These are phyloP conservation scores for Rhynchosporium secalis DNA, from an alignment of 2,329 filamentous ascomycete genomes.

Conservation along the genomic window DNA sequence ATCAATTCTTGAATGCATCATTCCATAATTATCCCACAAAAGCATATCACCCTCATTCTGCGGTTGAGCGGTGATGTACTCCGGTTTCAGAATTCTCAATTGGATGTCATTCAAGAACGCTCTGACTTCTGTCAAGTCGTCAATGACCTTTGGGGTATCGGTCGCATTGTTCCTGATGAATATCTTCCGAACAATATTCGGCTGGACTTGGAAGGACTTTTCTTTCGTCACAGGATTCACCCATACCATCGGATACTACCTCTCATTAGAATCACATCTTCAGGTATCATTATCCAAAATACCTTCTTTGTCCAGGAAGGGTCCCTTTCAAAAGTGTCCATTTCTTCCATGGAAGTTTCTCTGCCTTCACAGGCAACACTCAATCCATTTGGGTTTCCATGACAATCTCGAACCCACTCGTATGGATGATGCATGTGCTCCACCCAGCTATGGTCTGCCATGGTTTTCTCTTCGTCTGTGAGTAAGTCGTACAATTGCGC, in stretches of 20 bases:
- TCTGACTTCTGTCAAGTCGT: slow-evolving; percentile 44
- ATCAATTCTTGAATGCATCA: slow-evolving; percentile 47
- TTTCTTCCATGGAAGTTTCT: slow-evolving; percentile 43
- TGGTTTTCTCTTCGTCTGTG: slow-evolving; percentile 43
- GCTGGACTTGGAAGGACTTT: slow-evolving; percentile 47
- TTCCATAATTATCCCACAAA: slow-evolving; percentile 47
- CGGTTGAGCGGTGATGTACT: slow-evolving; percentile 45
- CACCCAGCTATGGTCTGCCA: slow-evolving; percentile 48
- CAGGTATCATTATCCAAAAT: not conserved
- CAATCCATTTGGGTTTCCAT: slow-evolving; percentile 44
- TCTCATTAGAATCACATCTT: not conserved
- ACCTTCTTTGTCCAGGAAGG: slow-evolving; percentile 41
- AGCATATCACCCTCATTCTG: slow-evolving; percentile 47
- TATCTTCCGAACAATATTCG: slow-evolving; percentile 43
- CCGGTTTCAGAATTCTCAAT: slow-evolving; percentile 44
- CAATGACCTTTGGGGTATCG: slow-evolving; percentile 42
- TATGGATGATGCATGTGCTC: slow-evolving; percentile 50
- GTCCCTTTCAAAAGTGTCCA: slow-evolving; percentile 40
- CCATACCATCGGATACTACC: slow-evolving; percentile 49
- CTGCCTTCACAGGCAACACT: slow-evolving; percentile 44
- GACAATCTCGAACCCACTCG: slow-evolving; percentile 46
- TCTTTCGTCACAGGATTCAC: slow-evolving; percentile 45
- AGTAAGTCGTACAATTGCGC: slow-evolving; percentile 46
- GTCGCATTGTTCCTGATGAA: slow-evolving; percentile 42
- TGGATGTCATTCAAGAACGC: slow-evolving; percentile 42